Conservation (phyloP, 352 stramenopile genomes). For the Halophytophthora batemanensis region DNA sequence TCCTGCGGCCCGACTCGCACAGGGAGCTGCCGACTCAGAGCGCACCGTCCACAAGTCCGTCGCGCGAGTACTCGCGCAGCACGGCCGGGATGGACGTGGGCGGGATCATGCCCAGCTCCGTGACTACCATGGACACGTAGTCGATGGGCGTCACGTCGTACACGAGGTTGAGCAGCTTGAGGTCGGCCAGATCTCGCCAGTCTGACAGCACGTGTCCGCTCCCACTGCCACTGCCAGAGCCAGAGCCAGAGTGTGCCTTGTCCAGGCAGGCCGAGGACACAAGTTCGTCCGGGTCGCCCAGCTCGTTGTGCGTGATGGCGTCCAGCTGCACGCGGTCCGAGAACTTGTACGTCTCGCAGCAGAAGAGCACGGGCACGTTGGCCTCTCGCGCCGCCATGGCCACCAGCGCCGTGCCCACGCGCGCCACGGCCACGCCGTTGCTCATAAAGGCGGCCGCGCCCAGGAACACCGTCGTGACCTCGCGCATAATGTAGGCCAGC, state of each 20-base stretch:
- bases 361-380: conserved; percentile 96
- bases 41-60: conserved; percentile 46
- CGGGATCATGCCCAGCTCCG: conserved; percentile 97
- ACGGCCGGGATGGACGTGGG: conserved; percentile 96
- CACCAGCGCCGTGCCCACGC: conserved; percentile 91
- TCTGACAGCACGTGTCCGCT: conserved; percentile 72
- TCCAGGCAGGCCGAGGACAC: conserved; percentile 58
- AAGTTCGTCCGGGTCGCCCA: conserved; percentile 92
- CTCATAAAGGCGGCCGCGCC: conserved; percentile 94
- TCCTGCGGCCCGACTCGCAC: not conserved
- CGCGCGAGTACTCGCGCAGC: conserved; percentile 90
- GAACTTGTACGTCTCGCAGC: conserved; percentile 98
- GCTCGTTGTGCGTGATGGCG: conserved; percentile 96
- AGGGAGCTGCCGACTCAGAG: conserved; percentile 6
- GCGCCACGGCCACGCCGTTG: conserved; percentile 91
- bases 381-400: conserved; percentile 89
- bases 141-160: conserved; percentile 97
- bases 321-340: conserved; percentile 96
- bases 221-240: conserved; percentile 6
- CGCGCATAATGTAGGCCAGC: conserved; percentile 94
- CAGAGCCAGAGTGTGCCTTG: conserved; percentile 32
- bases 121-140: conserved; percentile 97
- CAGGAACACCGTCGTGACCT: conserved; percentile 96
- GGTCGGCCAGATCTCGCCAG: conserved; percentile 69
- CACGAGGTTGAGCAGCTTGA: conserved; percentile 86